A percentile compares a stretch with the other conserved stretches of the same genome.
Conservation (phyloP, 1,284 basidiomycete genomes). For the Ganoderma multipileum region DNA sequence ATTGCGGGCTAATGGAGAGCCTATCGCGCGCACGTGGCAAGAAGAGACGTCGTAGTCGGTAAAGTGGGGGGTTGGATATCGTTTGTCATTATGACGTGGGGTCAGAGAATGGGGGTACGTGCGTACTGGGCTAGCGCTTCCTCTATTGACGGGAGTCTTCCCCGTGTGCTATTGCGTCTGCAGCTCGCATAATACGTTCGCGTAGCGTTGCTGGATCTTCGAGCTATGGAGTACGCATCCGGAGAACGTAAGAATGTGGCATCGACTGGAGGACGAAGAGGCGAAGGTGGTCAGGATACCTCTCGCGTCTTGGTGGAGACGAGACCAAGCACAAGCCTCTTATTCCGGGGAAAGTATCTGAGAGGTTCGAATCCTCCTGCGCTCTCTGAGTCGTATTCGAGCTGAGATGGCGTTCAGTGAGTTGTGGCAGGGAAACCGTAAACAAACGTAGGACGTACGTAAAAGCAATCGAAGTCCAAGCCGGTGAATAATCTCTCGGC, state of each 20-base stretch:
- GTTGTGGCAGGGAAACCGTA: not conserved
- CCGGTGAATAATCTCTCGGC: conserved; percentile 71
- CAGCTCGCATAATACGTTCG: conserved; percentile 68
- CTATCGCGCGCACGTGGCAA: conserved; percentile 39
- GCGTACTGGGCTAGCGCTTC: conserved; percentile 64
- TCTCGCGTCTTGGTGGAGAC: conserved; percentile 64
- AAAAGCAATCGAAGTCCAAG: conserved; percentile 75
- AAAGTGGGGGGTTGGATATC: not conserved
- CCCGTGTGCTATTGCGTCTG: conserved; percentile 58
- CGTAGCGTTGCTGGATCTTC: conserved; percentile 64
- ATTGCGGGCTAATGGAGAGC: conserved; percentile 75
- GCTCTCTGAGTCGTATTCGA: conserved; percentile 78
- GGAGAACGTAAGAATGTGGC: not conserved
- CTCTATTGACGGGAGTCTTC: conserved; percentile 55
- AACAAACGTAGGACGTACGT: conserved; percentile 47
- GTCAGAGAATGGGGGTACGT: not conserved
- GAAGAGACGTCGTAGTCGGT: too few relatives aligned
- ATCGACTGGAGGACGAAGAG: not conserved
- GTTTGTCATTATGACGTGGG: not conserved
- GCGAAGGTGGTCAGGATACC: not conserved
- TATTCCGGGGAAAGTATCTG: conserved; percentile 66
- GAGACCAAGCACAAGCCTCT: conserved; percentile 73
- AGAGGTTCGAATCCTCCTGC: conserved; percentile 74
- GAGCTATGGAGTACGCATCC: conserved; percentile 43
- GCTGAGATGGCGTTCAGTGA: conserved; percentile 41